Percentiles rank a stretch among this genome's conserved stretches.
phyloP scores from a whole-genome alignment of 2,329 filamentous ascomycete species.

The Aureobasidium zeae region DNA sequence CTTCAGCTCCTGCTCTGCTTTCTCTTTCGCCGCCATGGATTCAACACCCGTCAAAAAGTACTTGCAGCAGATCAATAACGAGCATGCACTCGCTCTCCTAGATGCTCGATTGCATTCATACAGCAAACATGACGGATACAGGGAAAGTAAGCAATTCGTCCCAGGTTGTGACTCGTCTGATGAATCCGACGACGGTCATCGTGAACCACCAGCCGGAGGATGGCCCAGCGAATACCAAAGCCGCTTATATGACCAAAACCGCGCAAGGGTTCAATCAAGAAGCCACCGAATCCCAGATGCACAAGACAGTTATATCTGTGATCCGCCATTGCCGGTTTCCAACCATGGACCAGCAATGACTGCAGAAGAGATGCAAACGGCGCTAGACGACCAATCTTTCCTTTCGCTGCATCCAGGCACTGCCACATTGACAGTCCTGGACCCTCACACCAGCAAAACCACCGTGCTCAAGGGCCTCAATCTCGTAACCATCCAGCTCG shows the following conservation, averaged over 20 bases:
- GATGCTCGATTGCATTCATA: neutral
- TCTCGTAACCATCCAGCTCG: slow-evolving; percentile 26
- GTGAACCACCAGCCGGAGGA: no score
- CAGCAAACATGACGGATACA: neutral
- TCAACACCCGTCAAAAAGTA: neutral
- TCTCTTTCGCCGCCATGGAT: neutral
- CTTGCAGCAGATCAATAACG: neutral
- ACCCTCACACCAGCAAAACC: slow-evolving; percentile 28
- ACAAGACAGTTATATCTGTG: neutral
- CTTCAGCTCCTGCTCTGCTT: no score
- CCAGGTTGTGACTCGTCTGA: no score
- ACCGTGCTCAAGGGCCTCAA: slow-evolving; percentile 28
- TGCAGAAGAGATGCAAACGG: neutral
- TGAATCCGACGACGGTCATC: no score
- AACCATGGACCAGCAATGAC: neutral
- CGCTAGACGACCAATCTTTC: slow-evolving; percentile 2
- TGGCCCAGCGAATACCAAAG: no score
- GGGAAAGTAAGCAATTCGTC: no score
- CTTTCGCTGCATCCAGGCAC: slow-evolving; percentile 20
- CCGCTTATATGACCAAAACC: no score
- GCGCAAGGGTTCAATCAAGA: no score
- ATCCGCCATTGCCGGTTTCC: neutral
- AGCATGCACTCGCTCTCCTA: neutral
- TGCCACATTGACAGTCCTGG: slow-evolving; percentile 26
- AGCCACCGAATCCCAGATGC: neutral